Percentiles rank a stretch among this genome's conserved stretches.
phyloP scores from a whole-genome alignment of 441 rosid species.

The Aquilaria agallochum region DNA sequence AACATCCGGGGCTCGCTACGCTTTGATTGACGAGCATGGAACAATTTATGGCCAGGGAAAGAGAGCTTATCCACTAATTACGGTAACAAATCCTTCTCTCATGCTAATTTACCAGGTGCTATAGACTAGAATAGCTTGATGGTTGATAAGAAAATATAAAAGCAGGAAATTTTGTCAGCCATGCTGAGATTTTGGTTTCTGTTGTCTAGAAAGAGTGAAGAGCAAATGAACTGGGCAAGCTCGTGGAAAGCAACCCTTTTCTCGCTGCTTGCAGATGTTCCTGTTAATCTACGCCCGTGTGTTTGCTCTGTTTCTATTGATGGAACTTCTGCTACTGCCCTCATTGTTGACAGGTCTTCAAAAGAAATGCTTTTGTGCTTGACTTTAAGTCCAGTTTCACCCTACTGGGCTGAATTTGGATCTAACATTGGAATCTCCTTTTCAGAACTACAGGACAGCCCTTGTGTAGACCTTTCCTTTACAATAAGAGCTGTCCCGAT shows the following conservation, averaged over 20 bases:
- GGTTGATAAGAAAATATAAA: too few relatives aligned
- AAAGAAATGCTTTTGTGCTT: not conserved
- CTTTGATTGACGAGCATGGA: conserved; percentile 70
- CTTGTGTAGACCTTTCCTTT: conserved; percentile 67
- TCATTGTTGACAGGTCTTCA: conserved; percentile 67
- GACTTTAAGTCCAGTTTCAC: conserved; percentile 1
- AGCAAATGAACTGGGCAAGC: conserved; percentile 58
- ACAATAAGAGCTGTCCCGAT: conserved; percentile 76
- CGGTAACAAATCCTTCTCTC: conserved; percentile 27
- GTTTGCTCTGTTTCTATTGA: conserved; percentile 75
- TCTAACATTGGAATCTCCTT: conserved; percentile 9
- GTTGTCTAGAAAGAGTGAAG: conserved; percentile 76
- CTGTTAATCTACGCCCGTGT: conserved; percentile 44
- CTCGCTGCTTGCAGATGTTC: conserved; percentile 67
- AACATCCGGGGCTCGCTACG: conserved; percentile 87
- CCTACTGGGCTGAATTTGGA: not conserved
- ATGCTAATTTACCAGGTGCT: too few relatives aligned
- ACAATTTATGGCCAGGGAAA: conserved; percentile 55
- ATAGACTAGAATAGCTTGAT: too few relatives aligned
- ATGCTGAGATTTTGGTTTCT: conserved; percentile 32
- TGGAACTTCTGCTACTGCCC: conserved; percentile 92
- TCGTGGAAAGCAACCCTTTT: conserved; percentile 81
- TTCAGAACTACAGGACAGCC: conserved; percentile 68
- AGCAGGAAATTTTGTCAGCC: not conserved
- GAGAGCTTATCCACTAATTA: conserved; percentile 53